phyloP scores from a whole-genome alignment of 2,329 filamentous ascomycete species.

The Colletotrichum falcatum region DNA sequence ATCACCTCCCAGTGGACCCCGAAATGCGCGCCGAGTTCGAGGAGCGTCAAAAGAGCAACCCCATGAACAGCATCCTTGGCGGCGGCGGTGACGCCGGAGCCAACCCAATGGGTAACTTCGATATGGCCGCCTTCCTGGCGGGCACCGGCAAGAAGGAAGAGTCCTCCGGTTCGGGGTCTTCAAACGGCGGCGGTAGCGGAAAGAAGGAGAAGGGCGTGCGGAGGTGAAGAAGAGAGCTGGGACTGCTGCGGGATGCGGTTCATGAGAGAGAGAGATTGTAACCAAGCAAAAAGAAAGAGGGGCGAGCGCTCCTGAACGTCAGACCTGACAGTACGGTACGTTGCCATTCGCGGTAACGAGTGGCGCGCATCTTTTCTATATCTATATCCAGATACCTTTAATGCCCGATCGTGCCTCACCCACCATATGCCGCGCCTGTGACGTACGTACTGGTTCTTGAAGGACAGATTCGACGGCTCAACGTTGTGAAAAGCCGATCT shows the following conservation, averaged over 20 bases:
- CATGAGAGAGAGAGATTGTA: constrained; percentile 1
- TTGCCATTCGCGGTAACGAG: not conserved
- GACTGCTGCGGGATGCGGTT: not conserved
- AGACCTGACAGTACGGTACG: not conserved
- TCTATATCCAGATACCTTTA: constrained; percentile 23
- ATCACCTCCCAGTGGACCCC: constrained; percentile 81
- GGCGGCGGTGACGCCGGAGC: constrained; percentile 45
- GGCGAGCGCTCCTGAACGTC: not conserved
- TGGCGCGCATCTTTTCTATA: constrained; percentile 5
- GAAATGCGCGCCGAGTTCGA: constrained; percentile 95
- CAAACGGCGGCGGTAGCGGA: constrained; percentile 43
- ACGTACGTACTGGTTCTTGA: not conserved
- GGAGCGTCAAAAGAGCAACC: constrained; percentile 83
- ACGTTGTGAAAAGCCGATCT: not conserved
- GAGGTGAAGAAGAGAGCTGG: constrained; percentile 44
- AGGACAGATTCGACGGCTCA: not conserved
- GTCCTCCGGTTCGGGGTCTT: constrained; percentile 48
- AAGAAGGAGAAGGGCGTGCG: constrained; percentile 58
- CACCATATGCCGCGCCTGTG: not conserved
- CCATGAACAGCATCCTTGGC: constrained; percentile 69
- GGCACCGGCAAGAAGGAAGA: constrained; percentile 61
- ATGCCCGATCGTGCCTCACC: not conserved
- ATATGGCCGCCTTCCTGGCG: constrained; percentile 73
- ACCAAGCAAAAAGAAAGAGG: not conserved
- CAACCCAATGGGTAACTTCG: constrained; percentile 67